Base-by-base conservation (phyloP, 2,329 filamentous ascomycete genomes). In the Nemania serpens region DNA sequence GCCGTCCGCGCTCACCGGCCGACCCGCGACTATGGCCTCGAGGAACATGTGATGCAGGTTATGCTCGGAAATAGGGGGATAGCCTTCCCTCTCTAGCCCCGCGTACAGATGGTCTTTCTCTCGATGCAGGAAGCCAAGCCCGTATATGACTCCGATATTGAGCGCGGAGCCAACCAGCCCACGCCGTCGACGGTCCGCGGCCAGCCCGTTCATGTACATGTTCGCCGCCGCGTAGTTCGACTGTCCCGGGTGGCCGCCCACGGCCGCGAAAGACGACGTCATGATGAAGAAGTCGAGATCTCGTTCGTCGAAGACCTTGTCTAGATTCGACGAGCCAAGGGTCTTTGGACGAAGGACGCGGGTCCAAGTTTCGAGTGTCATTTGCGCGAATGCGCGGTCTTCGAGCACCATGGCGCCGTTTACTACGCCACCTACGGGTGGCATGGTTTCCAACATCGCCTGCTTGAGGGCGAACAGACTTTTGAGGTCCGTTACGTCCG, bases 31-130 rank as follows among this genome's bases (percentile, higher is more conserved):
- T 25, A 85, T 78, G 5, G 81, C 81, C 66, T 84, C 81, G 9
- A 82, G 74, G 61, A 84, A 81, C 72, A 81, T 77, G 63, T 81
- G 78, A 63, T 83, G 80, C 15, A 84, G 67, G 55, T 83, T 81
- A 2, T 75, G 73, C 68, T 84, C 82, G 2, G 81, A 82, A 12
- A 84, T 75, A 37, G 78, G 78, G 55, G 76, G 77, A 58, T 80
- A 81, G 5, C 78, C 77, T 12, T 81, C 77, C 3, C 76, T 69
- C 71, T 78, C 76, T 0, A 81, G 73, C 1, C 76, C 75, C 0
- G 66, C 64, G 59, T 81, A 81, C 2, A 79, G 64, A 11, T 75
- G 64, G 1, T 71, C 70, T 64, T 75, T 75, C 65, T 80, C 77
- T 15, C 78, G 75, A 37, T 78, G 75, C 13, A 80, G 66, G 58